Percentiles rank a stretch among this genome's conserved stretches.
These are phyloP conservation scores for Teratosphaeria pseudoeucalypti DNA, from an alignment of 2,329 filamentous ascomycete species.

Conservation along the genomic window DNA sequence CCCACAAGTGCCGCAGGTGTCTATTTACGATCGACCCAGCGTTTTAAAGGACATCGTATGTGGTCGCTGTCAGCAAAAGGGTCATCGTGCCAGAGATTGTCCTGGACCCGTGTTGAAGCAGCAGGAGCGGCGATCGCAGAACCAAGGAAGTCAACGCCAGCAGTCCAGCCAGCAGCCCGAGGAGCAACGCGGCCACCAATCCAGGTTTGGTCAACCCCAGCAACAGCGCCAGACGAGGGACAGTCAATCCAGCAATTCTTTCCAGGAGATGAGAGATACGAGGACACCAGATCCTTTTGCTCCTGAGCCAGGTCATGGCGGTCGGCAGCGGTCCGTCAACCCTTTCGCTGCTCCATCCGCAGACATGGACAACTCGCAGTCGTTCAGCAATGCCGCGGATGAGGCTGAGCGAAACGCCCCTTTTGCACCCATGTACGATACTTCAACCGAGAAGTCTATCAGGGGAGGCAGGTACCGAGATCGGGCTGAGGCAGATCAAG, in stretches of 20 bases:
- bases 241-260: neutral
- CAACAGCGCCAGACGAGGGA: neutral
- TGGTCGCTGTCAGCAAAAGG: conserved; percentile 10
- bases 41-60: conserved; percentile 2
- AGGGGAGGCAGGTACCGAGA: neutral
- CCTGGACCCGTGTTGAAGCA: neutral
- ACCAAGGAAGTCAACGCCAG: neutral
- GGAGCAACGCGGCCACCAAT: neutral
- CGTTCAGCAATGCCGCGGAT: neutral
- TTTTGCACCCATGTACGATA: conserved; percentile 6
- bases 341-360: neutral
- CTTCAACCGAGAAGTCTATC: neutral
- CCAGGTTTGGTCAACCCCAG: neutral
- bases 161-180: neutral
- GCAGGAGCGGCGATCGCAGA: conserved; percentile 6
- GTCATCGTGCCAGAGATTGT: conserved; percentile 14
- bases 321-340: neutral
- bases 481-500: neutral
- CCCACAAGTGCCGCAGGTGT: neutral
- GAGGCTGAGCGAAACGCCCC: neutral
- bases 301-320: neutral
- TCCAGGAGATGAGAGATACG: neutral
- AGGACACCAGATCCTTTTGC: neutral
- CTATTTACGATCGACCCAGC: too few species aligned
- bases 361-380: neutral